Conservation (phyloP, 768 basidiomycete genomes). For the Porpolomopsis calyptriformis region DNA sequence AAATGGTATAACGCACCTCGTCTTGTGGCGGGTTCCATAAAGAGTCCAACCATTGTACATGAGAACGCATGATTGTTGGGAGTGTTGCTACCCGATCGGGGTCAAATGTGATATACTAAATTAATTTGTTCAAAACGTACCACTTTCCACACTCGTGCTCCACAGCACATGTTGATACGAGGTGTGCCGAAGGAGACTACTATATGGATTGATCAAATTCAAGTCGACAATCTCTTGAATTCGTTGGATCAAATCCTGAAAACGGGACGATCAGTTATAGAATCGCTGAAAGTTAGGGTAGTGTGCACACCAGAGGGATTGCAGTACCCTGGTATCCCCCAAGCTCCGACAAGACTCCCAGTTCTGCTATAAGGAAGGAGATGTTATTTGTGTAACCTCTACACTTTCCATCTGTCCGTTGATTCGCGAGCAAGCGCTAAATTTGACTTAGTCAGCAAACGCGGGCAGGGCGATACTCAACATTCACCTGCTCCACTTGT, state of each 20-base stretch:
- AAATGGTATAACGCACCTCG: conserved; percentile 15
- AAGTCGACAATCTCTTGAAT: conserved; percentile 30
- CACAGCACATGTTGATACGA: conserved; percentile 51
- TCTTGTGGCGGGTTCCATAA: conserved; percentile 30
- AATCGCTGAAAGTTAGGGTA: not conserved
- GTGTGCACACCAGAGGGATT: not conserved
- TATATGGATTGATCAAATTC: conserved; percentile 23
- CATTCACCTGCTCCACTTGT: conserved; percentile 18
- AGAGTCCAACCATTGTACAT: conserved; percentile 40
- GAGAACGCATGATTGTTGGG: conserved; percentile 21
- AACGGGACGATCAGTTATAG: not conserved
- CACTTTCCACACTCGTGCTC: conserved; percentile 28
- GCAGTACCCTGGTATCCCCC: not conserved
- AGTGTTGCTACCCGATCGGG: conserved; percentile 1
- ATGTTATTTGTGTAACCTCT: not conserved
- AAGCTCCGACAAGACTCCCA: not conserved
- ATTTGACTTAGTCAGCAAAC: not conserved
- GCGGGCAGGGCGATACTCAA: not conserved
- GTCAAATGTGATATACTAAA: not conserved
- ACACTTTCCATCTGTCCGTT: not conserved
- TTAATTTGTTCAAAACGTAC: conserved; percentile 25
- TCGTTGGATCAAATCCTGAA: conserved; percentile 4
- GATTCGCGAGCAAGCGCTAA: not conserved
- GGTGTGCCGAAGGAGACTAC: conserved; percentile 35
- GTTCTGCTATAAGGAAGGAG: conserved; percentile 4